These are phyloP conservation scores for Lichenothelia convexa DNA, from an alignment of 495 filamentous ascomycete species.

Conservation along the genomic window DNA sequence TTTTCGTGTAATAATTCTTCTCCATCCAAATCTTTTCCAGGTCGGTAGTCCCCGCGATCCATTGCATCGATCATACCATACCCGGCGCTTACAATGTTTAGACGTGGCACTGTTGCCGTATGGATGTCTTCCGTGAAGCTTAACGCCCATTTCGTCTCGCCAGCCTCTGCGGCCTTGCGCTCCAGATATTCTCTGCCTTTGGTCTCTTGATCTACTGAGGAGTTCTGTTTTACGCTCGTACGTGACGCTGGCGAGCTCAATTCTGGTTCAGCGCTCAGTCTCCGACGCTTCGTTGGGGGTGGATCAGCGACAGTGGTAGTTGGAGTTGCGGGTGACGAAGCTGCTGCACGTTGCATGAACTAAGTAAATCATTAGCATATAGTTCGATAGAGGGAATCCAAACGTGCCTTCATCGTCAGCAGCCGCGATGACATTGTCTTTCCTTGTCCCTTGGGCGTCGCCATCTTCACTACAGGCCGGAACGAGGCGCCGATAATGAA, in stretches of 20 bases:
- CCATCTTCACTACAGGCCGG: too few species aligned
- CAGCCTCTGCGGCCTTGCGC: slow-evolving; percentile 50
- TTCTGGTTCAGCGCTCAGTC: slow-evolving; percentile 22
- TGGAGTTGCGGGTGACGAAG: slow-evolving; percentile 18
- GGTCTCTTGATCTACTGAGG: slow-evolving; percentile 54
- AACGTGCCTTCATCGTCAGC: slow-evolving; percentile 67
- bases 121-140: slow-evolving; percentile 24
- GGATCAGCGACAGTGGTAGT: slow-evolving; percentile 20
- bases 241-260: slow-evolving; percentile 16
- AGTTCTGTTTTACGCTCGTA: slow-evolving; percentile 40
- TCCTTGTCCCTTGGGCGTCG: slow-evolving; percentile 23
- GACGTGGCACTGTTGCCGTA: neutral
- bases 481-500: too few species aligned
- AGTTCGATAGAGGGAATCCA: neutral
- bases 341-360: slow-evolving; percentile 92
- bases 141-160: slow-evolving; percentile 81
- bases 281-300: slow-evolving; percentile 27
- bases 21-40: slow-evolving; percentile 9
- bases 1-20: slow-evolving; percentile 9
- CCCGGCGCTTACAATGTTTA: slow-evolving; percentile 24
- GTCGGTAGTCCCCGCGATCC: neutral
- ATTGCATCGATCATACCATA: slow-evolving; percentile 25
- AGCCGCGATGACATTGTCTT: slow-evolving; percentile 82
- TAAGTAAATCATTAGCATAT: slow-evolving; percentile 12
- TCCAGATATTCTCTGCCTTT: slow-evolving; percentile 55